Conservation (phyloP, 1,284 basidiomycete species). For the Tylopilus sp. region DNA sequence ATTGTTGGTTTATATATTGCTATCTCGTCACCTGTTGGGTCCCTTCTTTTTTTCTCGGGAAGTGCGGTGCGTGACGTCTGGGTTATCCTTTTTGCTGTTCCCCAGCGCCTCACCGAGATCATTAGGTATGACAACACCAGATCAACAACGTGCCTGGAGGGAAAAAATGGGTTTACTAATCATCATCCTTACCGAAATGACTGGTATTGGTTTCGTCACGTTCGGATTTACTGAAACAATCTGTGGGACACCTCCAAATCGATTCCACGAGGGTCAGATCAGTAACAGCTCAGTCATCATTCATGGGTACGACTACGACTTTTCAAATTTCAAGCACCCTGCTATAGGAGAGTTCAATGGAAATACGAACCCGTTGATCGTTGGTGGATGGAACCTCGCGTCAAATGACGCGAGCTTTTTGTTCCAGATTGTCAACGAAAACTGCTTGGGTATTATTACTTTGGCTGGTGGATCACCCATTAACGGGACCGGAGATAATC, state of each 20-base stretch:
- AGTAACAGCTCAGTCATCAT: slow-evolving; percentile 89
- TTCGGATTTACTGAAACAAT: slow-evolving; percentile 99
- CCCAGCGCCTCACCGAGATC: slow-evolving; percentile 17
- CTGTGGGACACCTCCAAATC: slow-evolving; percentile 87
- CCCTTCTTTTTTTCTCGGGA: slow-evolving; percentile 77
- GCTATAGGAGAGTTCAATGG: slow-evolving; percentile 80
- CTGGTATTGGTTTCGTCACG: slow-evolving; percentile 95
- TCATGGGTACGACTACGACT: slow-evolving; percentile 94
- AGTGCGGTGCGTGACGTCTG: slow-evolving; percentile 65
- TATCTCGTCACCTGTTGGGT: slow-evolving; percentile 88
- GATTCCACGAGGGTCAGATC: slow-evolving; percentile 85
- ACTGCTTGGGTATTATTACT: slow-evolving; percentile 84
- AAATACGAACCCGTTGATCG: slow-evolving; percentile 84
- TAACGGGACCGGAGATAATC: slow-evolving; percentile 60
- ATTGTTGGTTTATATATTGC: slow-evolving; percentile 98
- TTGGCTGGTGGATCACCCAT: slow-evolving; percentile 78
- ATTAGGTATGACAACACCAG: slow-evolving; percentile 89
- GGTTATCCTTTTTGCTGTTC: slow-evolving; percentile 3
- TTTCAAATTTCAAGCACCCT: slow-evolving; percentile 89
- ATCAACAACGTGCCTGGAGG: slow-evolving; percentile 96
- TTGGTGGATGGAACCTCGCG: slow-evolving; percentile 80
- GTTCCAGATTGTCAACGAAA: slow-evolving; percentile 92
- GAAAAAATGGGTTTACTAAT: slow-evolving; percentile 97
- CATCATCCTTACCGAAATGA: slow-evolving; percentile 89
- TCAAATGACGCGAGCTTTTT: slow-evolving; percentile 94